Evolutionary conservation across 129 eudicot species (phyloP).

Genomic region (Artemisia annua): DNA sequence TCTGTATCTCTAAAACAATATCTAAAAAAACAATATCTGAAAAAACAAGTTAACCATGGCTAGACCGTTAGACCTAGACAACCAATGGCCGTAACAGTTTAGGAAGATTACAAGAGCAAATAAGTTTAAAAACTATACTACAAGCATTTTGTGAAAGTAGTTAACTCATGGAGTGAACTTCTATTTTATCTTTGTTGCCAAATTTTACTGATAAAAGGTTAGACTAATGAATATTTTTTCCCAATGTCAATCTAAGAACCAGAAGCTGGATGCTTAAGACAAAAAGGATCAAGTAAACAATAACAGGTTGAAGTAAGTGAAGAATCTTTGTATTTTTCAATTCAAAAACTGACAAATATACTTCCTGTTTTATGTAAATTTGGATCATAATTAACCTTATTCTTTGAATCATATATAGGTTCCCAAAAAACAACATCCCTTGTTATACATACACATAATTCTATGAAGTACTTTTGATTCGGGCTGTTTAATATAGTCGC

Average conservation of each 20-base stretch:
- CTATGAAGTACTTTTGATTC: conserved; percentile 4
- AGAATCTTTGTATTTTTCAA: conserved; percentile 36
- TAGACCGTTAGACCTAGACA: neutral
- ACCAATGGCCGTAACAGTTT: neutral
- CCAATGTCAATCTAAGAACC: conserved; percentile 49
- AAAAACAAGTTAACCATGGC: neutral
- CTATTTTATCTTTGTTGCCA: conserved; percentile 56
- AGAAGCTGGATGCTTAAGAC: conserved; percentile 38
- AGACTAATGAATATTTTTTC: conserved; percentile 18
- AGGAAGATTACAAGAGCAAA: conserved; percentile 6
- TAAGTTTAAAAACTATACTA: conserved; percentile 16
- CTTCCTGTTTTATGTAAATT: conserved; percentile 38
- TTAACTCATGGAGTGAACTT: conserved; percentile 30
- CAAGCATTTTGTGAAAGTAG: conserved; percentile 17
- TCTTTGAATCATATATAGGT: conserved; percentile 27
- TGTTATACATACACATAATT: conserved; percentile 16
- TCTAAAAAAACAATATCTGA: neutral
- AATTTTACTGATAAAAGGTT: conserved; percentile 24
- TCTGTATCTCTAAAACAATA: too few relatives aligned
- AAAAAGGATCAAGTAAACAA: conserved; percentile 31
- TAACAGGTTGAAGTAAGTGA: conserved; percentile 48
- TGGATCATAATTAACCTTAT: conserved; percentile 41
- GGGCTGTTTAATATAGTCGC: neutral
- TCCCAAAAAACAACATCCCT: conserved; percentile 32
- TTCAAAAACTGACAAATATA: conserved; percentile 60